phyloP scores from a whole-genome alignment of 1,139 yeast genomes.

The Yamadazyma kanchanaburiensis region DNA sequence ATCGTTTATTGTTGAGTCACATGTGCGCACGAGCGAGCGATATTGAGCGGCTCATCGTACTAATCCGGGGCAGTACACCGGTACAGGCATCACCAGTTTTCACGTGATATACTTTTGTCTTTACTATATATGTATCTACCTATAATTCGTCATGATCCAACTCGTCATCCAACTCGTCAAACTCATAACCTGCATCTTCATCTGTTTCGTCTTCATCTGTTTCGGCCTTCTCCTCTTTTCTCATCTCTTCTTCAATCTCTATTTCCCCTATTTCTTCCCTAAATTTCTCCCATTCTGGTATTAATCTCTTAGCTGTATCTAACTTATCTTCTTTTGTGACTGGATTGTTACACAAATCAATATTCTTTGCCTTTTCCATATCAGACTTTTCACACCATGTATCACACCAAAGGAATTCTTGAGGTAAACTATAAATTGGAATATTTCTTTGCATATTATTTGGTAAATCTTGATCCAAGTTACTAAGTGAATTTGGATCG shows the following conservation, averaged over 20 bases:
- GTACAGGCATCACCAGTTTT: not conserved
- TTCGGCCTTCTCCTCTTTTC: not conserved
- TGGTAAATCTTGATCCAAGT: conserved; percentile 89
- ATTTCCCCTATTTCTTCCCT: conserved; percentile 27
- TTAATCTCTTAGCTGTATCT: conserved; percentile 67
- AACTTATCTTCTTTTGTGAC: conserved; percentile 73
- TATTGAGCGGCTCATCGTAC: not conserved
- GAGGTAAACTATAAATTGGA: conserved; percentile 70
- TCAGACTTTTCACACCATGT: conserved; percentile 83
- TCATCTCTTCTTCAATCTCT: not conserved
- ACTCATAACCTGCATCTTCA: conserved; percentile 1
- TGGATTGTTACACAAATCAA: conserved; percentile 83
- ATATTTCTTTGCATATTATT: conserved; percentile 71
- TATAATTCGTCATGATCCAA: conserved; percentile 10
- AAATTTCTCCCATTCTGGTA: conserved; percentile 74
- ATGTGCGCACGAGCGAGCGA: too few relatives aligned
- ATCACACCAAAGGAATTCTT: conserved; percentile 92
- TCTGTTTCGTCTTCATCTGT: not conserved
- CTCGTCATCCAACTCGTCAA: conserved; percentile 1
- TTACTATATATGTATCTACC: not conserved
- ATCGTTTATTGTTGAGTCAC: too few relatives aligned
- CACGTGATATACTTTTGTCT: not conserved
- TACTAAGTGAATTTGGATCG: conserved; percentile 75
- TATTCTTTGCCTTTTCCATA: conserved; percentile 62
- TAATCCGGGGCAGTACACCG: not conserved